Percentiles rank a stretch among this genome's conserved stretches.
phyloP scores from a whole-genome alignment of 805 yeast genomes.

The Sporopachydermia lactativora region DNA sequence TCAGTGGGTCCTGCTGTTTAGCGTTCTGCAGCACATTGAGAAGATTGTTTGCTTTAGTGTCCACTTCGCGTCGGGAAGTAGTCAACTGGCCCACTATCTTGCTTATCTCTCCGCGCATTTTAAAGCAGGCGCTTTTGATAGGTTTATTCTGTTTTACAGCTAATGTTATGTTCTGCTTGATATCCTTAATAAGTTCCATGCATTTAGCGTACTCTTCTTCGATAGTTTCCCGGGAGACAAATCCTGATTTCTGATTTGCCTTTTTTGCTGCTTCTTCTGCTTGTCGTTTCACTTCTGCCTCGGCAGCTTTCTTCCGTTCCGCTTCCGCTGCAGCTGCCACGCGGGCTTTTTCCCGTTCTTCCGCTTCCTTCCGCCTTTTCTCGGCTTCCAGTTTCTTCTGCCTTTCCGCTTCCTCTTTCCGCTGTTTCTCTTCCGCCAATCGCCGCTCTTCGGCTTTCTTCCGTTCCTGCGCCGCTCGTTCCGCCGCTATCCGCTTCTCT shows the following conservation, averaged over 20 bases:
- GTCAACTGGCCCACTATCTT: constrained; percentile 91
- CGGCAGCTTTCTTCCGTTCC: constrained; percentile 16
- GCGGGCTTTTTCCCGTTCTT: constrained; percentile 7
- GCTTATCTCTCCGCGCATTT: constrained; percentile 63
- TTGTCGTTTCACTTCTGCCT: constrained; percentile 17
- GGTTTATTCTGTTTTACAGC: constrained; percentile 39
- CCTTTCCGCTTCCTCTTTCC: constrained; percentile 5
- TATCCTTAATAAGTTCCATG: constrained; percentile 36
- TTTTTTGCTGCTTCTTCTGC: constrained; percentile 12
- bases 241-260: constrained; percentile 17
- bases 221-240: constrained; percentile 22
- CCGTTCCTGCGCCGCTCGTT: constrained; percentile 11
- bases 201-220: constrained; percentile 32
- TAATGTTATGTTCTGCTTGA: constrained; percentile 44
- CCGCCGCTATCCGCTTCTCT: constrained; percentile 9
- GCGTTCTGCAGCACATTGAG: constrained; percentile 34
- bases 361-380: constrained; percentile 5
- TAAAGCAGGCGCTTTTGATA: constrained; percentile 37
- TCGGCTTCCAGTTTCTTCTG: constrained; percentile 10
- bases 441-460: constrained; percentile 9
- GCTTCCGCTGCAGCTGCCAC: constrained; percentile 11
- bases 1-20: constrained; percentile 29
- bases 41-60: constrained; percentile 36
- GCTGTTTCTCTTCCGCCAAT: constrained; percentile 9
- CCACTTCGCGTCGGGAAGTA: constrained; percentile 47